Conservation (phyloP, 2,329 filamentous ascomycete species). For the Pseudocercospora ulei region DNA sequence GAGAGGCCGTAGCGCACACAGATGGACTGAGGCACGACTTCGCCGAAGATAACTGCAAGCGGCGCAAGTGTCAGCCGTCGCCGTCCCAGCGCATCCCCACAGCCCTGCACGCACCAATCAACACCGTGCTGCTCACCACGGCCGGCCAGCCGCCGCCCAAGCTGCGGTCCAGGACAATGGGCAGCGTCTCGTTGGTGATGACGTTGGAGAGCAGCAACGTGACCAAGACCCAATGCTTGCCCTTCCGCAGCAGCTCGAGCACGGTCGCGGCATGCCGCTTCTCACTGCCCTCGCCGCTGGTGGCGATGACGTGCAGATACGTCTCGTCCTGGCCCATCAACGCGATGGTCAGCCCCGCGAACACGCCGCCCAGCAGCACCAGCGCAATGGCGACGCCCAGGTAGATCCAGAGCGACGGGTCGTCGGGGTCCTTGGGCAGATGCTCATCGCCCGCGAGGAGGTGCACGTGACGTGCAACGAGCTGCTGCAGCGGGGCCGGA, state of each 20-base stretch:
- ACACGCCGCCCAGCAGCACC: constrained; percentile 80
- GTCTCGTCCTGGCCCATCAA: constrained; percentile 82
- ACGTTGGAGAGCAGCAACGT: constrained; percentile 91
- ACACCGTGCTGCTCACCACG: constrained; percentile 79
- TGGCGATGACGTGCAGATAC: constrained; percentile 87
- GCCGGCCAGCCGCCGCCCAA: constrained; percentile 91
- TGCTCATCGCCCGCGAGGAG: constrained; percentile 20
- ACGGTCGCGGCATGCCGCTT: constrained; percentile 76
- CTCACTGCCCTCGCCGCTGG: constrained; percentile 75
- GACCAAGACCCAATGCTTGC: constrained; percentile 97
- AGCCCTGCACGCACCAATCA: constrained; percentile 64
- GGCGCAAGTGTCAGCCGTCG: constrained; percentile 3
- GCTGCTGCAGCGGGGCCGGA: constrained; percentile 9
- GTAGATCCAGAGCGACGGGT: constrained; percentile 68
- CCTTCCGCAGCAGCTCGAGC: constrained; percentile 65
- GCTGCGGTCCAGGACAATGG: constrained; percentile 87
- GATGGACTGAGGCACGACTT: constrained; percentile 89
- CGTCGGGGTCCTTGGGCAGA: constrained; percentile 33
- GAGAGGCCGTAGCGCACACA: constrained; percentile 93
- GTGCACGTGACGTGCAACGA: constrained; percentile 12
- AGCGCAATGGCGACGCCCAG: constrained; percentile 66
- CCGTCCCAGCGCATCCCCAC: neutral
- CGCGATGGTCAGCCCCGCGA: constrained; percentile 88
- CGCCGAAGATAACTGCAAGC: constrained; percentile 80
- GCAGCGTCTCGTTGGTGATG: constrained; percentile 92